Percentiles rank a stretch among this genome's conserved stretches.
phyloP scores from a whole-genome alignment of 768 basidiomycete genomes.

The Cubamyces sp. region DNA sequence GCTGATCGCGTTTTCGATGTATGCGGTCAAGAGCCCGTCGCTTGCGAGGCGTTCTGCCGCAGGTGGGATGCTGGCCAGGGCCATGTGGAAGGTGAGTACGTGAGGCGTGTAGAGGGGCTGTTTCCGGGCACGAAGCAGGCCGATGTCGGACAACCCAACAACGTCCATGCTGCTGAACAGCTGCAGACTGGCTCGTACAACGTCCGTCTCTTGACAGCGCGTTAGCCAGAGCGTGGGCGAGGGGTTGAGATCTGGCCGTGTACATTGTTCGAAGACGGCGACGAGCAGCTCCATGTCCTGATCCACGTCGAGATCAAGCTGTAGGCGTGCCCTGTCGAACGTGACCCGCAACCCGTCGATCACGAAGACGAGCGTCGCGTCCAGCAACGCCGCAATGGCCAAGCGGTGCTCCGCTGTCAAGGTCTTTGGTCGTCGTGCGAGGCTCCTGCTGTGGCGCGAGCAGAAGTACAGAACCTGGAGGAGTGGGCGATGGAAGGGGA shows the following conservation, averaged over 20 bases:
- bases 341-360: constrained; percentile 67
- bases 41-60: constrained; percentile 87
- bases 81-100: constrained; percentile 85
- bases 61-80: constrained; percentile 72
- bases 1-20: constrained; percentile 82
- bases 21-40: constrained; percentile 79
- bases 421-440: constrained; percentile 51
- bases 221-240: constrained; percentile 80
- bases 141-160: constrained; percentile 67
- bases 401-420: constrained; percentile 66
- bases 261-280: constrained; percentile 83
- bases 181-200: constrained; percentile 76
- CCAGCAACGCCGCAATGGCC: constrained; percentile 60
- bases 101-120: constrained; percentile 76
- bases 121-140: constrained; percentile 62
- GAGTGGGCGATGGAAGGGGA: constrained; percentile 79
- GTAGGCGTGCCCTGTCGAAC: constrained; percentile 63
- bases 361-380: constrained; percentile 63
- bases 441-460: constrained; percentile 59
- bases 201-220: constrained; percentile 77
- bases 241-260: constrained; percentile 63
- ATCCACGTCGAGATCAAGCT: constrained; percentile 68
- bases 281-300: constrained; percentile 81
- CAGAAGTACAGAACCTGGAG: constrained; percentile 84
- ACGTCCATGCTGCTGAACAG: constrained; percentile 72